Evolutionary conservation across 2,329 filamentous ascomycete genomes (phyloP), one percentile per base, ranked within the genome.

Genomic region (Magnaporthales sp.): DNA sequence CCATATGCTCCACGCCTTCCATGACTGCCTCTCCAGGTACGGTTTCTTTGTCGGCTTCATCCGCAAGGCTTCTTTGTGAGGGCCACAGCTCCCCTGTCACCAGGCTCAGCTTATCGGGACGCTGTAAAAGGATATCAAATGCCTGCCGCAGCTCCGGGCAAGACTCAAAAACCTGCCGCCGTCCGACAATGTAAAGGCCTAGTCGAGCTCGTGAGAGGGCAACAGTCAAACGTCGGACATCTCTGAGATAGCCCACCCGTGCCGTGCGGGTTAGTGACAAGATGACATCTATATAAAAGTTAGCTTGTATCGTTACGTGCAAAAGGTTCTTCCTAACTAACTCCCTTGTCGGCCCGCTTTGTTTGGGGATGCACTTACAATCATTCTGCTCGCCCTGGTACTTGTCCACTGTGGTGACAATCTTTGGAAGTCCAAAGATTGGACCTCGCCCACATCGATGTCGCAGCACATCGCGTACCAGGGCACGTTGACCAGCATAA

Each of bases 371-470:
- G 54, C 67, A 87, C 91, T 84, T 84, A 95, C 92, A 98, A 74
- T 99, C 95, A 78, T 99, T 99, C 79, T 99, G 95, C 81, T 99
- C 95, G 76, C 95, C 96, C 80, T 99, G 95, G 74, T 98, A 99
- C 77, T 97, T 97, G 80, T 99, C 95, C 69, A 99, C 94, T 5
- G 96, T 99, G 3, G 92, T 93, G 30, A 99, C 92, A 66, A 91
- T 89, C 77, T 89, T 91, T 22, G 95, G 95, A 77, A 97, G 80
- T 9, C 94, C 93, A 78, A 99, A 99, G 24, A 98, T 80, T 2
- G 88, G 80, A 72, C 93, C 96, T 72, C 86, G 90, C 51, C 88
- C 89, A 77, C 95, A 99, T 67, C 95, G 86, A 74, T 96, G 91
- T 15, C 80, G 81, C 65, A 99, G 79, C 3, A 99, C 92, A 76